phyloP scores from a whole-genome alignment of 106 monocot genomes.

The Phalaenopsis aphrodite region DNA sequence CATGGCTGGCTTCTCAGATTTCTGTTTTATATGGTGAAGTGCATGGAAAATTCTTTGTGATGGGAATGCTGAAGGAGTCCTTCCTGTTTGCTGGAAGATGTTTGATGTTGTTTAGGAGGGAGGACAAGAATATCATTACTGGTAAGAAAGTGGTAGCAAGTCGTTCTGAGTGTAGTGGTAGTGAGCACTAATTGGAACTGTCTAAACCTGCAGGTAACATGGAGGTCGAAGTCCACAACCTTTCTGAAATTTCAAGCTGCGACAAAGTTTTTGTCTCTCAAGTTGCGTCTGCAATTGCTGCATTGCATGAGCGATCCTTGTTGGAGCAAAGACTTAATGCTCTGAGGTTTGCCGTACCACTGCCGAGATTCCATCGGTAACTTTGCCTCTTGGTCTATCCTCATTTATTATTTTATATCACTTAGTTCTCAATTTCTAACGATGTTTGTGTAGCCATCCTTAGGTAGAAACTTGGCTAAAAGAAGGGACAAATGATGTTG shows the following conservation, averaged over 20 bases:
- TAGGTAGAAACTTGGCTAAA: neutral
- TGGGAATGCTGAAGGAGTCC: constrained; percentile 61
- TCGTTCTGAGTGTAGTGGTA: constrained; percentile 3
- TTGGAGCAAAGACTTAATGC: constrained; percentile 56
- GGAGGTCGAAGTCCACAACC: neutral
- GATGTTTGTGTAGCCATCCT: neutral
- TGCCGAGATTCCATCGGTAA: constrained; percentile 60
- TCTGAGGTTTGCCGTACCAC: constrained; percentile 22
- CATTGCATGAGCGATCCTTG: constrained; percentile 63
- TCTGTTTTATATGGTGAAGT: constrained; percentile 70
- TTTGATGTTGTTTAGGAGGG: constrained; percentile 26
- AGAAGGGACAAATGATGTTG: neutral
- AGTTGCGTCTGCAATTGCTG: constrained; percentile 74
- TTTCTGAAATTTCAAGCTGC: constrained; percentile 1
- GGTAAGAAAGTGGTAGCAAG: neutral
- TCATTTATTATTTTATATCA: neutral
- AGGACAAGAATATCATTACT: neutral
- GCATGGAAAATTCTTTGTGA: constrained; percentile 40
- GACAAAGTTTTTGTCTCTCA: constrained; percentile 64
- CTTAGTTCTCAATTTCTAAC: neutral
- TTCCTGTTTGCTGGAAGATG: constrained; percentile 36
- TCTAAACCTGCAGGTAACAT: constrained; percentile 8
- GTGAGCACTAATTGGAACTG: neutral
- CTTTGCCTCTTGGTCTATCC: constrained; percentile 6
- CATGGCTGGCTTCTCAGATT: constrained; percentile 65